phyloP scores from a whole-genome alignment of 352 stramenopile species.

The Phytophthora cajani region DNA sequence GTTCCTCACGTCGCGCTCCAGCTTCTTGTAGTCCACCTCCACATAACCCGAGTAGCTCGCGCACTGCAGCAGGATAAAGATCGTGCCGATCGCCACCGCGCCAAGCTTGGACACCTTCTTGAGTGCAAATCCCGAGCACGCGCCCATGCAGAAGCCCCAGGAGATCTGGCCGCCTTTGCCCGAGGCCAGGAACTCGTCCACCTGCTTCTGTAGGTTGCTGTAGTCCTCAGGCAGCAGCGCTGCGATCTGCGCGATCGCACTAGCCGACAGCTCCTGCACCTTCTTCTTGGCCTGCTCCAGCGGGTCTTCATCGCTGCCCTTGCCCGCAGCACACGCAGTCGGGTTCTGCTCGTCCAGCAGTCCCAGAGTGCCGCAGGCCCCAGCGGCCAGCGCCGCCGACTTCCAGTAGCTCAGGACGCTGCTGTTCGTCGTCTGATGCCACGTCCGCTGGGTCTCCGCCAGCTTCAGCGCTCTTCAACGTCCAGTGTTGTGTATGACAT shows the following conservation, averaged over 20 bases:
- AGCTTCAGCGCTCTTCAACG: slow-evolving; percentile 19
- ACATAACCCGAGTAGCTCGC: slow-evolving; percentile 92
- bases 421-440: slow-evolving; percentile 14
- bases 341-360: slow-evolving; percentile 24
- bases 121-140: slow-evolving; percentile 89
- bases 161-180: slow-evolving; percentile 84
- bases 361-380: slow-evolving; percentile 13
- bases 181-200: slow-evolving; percentile 69
- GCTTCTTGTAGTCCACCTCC: slow-evolving; percentile 92
- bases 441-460: slow-evolving; percentile 1
- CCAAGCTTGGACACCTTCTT: slow-evolving; percentile 93
- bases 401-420: slow-evolving; percentile 36
- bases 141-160: slow-evolving; percentile 91
- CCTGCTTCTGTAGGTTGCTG: slow-evolving; percentile 53
- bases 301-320: slow-evolving; percentile 44
- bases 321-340: slow-evolving; percentile 25
- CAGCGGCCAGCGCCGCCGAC: slow-evolving; percentile 24
- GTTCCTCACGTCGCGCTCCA: slow-evolving; percentile 78
- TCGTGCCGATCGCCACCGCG: slow-evolving; percentile 80
- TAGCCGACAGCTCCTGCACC: slow-evolving; percentile 47
- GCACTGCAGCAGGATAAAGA: slow-evolving; percentile 91
- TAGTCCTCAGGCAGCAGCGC: slow-evolving; percentile 51
- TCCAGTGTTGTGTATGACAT: slow-evolving; percentile 11
- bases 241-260: slow-evolving; percentile 45
- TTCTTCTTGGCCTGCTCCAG: slow-evolving; percentile 73